Evolutionary conservation across 1,139 yeast genomes (phyloP).

Genomic region (Saccharomyces pastorianus): DNA sequence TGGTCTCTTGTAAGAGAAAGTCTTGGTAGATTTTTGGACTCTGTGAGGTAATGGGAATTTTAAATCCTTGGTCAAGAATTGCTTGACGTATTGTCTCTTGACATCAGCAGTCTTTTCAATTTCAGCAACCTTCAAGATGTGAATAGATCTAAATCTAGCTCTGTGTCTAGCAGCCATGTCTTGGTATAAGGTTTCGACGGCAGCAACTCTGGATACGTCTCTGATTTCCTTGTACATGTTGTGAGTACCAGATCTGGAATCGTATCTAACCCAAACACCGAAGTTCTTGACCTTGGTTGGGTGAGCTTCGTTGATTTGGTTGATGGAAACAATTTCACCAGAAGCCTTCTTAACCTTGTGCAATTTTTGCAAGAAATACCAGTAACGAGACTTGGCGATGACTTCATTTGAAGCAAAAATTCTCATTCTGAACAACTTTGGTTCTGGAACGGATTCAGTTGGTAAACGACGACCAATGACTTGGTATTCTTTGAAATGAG

Average conservation of each 20-base stretch:
- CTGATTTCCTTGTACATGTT: constrained; percentile 99
- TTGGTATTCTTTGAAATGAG: constrained; percentile 98
- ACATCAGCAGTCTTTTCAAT: constrained; percentile 95
- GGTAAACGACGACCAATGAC: constrained; percentile 99
- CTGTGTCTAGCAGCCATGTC: constrained; percentile 99
- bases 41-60: constrained; percentile 99
- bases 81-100: constrained; percentile 98
- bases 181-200: constrained; percentile 97
- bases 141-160: constrained; percentile 99
- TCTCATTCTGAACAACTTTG: constrained; percentile 99
- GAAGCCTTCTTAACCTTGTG: constrained; percentile 99
- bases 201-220: constrained; percentile 97
- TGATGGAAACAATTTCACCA: constrained; percentile 95
- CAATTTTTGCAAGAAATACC: constrained; percentile 98
- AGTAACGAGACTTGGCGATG: constrained; percentile 99
- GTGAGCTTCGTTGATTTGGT: constrained; percentile 84
- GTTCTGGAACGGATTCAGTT: constrained; percentile 97
- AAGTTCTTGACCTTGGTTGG: constrained; percentile 99
- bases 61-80: constrained; percentile 90
- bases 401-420: constrained; percentile 98
- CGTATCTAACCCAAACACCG: constrained; percentile 99
- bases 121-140: constrained; percentile 97
- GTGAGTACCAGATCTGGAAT: constrained; percentile 99
- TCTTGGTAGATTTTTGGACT: constrained; percentile 80
- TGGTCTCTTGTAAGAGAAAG: constrained; percentile 90